Evolutionary conservation across 2,329 filamentous ascomycete genomes (phyloP), one percentile per base, ranked within the genome.

Genomic region (Fusarium marasasianum): DNA sequence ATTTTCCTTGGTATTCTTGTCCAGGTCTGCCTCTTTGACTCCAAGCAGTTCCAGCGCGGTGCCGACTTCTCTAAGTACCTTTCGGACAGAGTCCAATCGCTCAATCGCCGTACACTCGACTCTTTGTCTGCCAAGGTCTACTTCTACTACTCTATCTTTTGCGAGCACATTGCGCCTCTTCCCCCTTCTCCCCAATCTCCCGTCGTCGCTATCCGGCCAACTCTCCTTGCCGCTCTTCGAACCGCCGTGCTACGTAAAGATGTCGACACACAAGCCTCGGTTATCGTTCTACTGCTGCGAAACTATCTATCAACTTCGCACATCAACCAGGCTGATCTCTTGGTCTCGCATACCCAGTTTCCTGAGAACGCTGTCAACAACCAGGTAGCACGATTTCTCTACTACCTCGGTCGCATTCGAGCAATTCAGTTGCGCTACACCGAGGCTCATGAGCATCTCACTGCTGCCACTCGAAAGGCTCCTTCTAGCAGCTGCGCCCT

Each of bases 181-280:
- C 94, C 96, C 50, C 95, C 96, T 31, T 98, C 95, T 59, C 93
- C 94, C 63, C 92, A 94, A 79, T 97, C 95, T 12, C 93, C 95
- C 8, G 91, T 98, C 75, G 93, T 98, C 71, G 89, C 92, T 45
- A 95, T 98, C 79, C 93, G 96, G 68, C 94, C 95, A 63, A 92
- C 91, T 72, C 89, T 99, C 57, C 91, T 99, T 63, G 91, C 94
- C 61, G 96, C 95, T 24, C 91, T 99, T 68, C 91, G 96, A 79
- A 98, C 96, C 51, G 94, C 96, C n/a, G 96, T 98, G 35, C 88
- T 99, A 73, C 93, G 96, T 78, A 98, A 98, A 86, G 96, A 99
- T 83, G 91, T 95, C 75, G 96, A 99, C 79, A 98, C 94, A n/a
- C 96, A 98, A 85, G 94, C 96, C 35, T 94, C 96, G 2, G 94